These are phyloP conservation scores for Sordariomycetes sp. DNA, from an alignment of 2,329 filamentous ascomycete genomes.

Conservation along the genomic window DNA sequence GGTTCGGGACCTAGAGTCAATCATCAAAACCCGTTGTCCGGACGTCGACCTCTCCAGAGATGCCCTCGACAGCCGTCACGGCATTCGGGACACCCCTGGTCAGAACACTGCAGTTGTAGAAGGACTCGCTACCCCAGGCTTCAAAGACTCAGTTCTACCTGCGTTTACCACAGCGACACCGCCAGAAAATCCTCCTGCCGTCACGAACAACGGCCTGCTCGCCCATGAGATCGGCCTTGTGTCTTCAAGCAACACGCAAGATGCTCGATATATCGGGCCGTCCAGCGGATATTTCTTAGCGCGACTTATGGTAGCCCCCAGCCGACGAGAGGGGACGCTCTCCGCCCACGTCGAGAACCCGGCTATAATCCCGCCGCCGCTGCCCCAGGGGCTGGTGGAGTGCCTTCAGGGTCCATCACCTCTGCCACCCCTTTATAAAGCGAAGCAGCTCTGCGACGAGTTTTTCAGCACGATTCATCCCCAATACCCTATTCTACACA, in stretches of 20 bases:
- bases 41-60: background rate
- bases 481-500: background rate
- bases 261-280: background rate
- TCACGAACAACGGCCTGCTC: background rate
- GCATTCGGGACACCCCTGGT: background rate
- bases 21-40: background rate
- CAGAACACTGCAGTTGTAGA: background rate
- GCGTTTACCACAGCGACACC: background rate
- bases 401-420: background rate
- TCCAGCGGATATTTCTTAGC: background rate
- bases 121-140: background rate
- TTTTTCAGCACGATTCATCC: background rate
- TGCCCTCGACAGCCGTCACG: background rate
- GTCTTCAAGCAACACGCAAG: background rate
- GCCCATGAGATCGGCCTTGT: background rate
- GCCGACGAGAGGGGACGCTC: background rate
- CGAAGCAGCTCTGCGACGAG: background rate
- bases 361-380: background rate
- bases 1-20: background rate
- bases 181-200: background rate
- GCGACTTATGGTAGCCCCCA: background rate
- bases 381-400: background rate
- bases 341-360: background rate
- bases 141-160: background rate
- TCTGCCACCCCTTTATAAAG: background rate